These are phyloP conservation scores for Sugiyamaella valdiviana DNA, from an alignment of 805 yeast species.

Conservation along the genomic window DNA sequence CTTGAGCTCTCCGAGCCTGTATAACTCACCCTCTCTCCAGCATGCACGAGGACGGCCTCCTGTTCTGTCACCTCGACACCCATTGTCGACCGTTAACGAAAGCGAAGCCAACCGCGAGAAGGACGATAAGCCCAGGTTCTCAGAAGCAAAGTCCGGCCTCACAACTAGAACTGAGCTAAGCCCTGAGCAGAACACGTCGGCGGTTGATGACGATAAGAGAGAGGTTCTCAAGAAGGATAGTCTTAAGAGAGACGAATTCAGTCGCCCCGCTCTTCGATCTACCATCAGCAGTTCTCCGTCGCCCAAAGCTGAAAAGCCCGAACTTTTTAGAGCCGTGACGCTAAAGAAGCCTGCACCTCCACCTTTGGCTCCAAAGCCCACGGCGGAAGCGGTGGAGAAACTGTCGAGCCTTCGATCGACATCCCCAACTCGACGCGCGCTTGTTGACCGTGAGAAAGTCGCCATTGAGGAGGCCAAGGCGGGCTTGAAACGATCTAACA, in stretches of 20 bases:
- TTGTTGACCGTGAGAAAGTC: conserved; percentile 17
- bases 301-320: neutral
- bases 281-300: neutral
- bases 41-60: neutral
- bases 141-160: neutral
- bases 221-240: neutral
- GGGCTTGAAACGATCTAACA: conserved; percentile 18
- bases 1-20: neutral
- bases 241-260: neutral
- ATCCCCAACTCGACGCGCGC: conserved; percentile 11
- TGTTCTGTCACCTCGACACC: neutral
- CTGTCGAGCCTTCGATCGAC: conserved; percentile 16
- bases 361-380: conserved; percentile 5
- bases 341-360: conserved; percentile 9
- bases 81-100: neutral
- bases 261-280: neutral
- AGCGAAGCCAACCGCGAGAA: neutral
- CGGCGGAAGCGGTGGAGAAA: conserved; percentile 9
- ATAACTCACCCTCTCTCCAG: neutral
- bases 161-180: neutral
- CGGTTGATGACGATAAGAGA: neutral
- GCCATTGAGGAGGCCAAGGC: conserved; percentile 17
- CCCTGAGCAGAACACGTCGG: neutral
- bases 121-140: neutral
- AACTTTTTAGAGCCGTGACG: neutral